A percentile compares a stretch with the other conserved stretches of the same genome.
phyloP scores from a whole-genome alignment of 345 rosid species.

The Bretschneidera sinensis region DNA sequence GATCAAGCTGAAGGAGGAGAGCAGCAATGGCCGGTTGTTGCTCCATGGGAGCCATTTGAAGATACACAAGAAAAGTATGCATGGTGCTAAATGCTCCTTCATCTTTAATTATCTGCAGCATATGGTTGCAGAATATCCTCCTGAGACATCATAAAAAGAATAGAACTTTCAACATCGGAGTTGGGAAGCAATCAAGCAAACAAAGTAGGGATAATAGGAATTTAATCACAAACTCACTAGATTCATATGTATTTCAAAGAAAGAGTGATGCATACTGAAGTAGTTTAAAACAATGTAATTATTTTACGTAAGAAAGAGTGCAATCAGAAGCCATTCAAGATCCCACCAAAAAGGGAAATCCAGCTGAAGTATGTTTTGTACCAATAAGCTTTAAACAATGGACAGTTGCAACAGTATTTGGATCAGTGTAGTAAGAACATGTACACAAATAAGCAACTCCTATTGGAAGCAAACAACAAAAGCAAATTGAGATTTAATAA shows the following conservation, averaged over 20 bases:
- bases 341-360: not conserved
- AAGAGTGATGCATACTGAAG: too few species aligned
- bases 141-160: constrained; percentile 23
- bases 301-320: not conserved
- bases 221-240: too few species aligned
- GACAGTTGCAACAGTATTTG: not conserved
- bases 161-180: too few species aligned
- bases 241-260: not conserved
- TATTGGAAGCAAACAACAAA: not conserved
- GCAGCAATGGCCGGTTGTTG: constrained; percentile 51
- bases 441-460: not conserved
- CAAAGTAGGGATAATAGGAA: too few species aligned
- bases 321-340: not conserved
- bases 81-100: constrained; percentile 64
- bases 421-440: not conserved
- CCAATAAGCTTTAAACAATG: not conserved
- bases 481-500: not conserved
- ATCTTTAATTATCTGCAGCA: constrained; percentile 48
- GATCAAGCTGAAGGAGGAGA: constrained; percentile 70
- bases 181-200: too few species aligned
- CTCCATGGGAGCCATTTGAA: constrained; percentile 69
- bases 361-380: not conserved
- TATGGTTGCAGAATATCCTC: constrained; percentile 49
- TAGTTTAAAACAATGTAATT: too few species aligned
- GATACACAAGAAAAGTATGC: constrained; percentile 67